Base-by-base conservation (phyloP, 208 protist species). In the Herpetomonas samuelpessoai region DNA sequence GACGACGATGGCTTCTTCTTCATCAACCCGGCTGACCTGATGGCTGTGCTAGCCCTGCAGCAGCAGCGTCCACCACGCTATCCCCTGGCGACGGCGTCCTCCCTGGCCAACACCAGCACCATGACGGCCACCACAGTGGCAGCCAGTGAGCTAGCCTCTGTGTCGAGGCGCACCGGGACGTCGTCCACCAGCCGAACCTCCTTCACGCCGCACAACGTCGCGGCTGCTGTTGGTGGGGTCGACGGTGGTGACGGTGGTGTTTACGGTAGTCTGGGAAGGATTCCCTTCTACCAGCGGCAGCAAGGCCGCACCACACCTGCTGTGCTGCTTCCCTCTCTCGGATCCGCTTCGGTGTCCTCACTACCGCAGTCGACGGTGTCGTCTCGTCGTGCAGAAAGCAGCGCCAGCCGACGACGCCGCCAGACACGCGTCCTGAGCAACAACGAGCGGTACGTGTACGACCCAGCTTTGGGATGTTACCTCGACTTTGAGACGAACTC, bases 391-490 rank as follows among this genome's bases (percentile, higher is more conserved):
- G n/a, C n/a, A n/a, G n/a, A n/a, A n/a, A n/a, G n/a, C n/a, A 14
- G 9, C 9, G 35, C 35, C 14, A 6, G 9, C 35, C 35, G 35
- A 9, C 46, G 48, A 6, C 46, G 46, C 31, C 45, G 45, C 3
- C 27, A 26, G 44, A 6, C 6, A 14, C 35, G 35, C 9, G 35
- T 41, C 9, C 35, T 41, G 35, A 14, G 18, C 18, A 31, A 63
- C 16, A 63, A 2, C 28, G 62, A 19, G 12, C 70, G 70, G 12
- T 81, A 80, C 70, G 54, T 94, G 29, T 94, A 87, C 67, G 88
- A 94, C 58, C 64, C 84, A 6, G 62, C 92, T 16, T 60, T 91
- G 50, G 66, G 76, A 24, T 92, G 83, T 51, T 94, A 80, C 53
- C 59, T 92, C 25, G 84, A 94, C 44, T 21, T 76, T 45, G 38